Evolutionary conservation across 2,329 filamentous ascomycete species (phyloP), one percentile per base, ranked within the genome.

Genomic region (Triangularia verruculosa): DNA sequence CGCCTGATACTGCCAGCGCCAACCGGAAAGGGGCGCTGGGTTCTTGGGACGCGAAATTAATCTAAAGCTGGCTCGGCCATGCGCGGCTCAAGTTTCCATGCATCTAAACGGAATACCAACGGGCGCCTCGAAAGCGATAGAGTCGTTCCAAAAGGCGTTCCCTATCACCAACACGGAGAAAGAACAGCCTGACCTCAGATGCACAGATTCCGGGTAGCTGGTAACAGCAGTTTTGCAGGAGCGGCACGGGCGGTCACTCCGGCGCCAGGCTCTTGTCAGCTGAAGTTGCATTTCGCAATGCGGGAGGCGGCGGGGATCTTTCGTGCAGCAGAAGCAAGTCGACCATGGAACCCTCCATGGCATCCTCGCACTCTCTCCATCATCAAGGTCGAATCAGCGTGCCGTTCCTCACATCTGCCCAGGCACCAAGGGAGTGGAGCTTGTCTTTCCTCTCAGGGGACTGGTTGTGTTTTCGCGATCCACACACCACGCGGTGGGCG

Each of bases 221-320:
- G 27, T 15, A 60, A 8, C 47, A 17, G n/a, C n/a, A 20, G 3
- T 11, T 13, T 39, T 17, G 28, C 24, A 55, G 34, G 28, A 57
- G 53, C 28, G 59, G 59, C 59, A 52, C 52, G 30, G 59, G 25
- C 59, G 59, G 59, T 17, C 17, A 56, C 59, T 25, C 32, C 34
- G 52, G 39, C 39, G 39, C 39, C 39, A 47, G 30, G 22, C 30
- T 56, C 30, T 56, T 43, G 51, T 61, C 59, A 61, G 59, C 53
- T 51, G 30, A 39, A 39, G 59, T 61, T 55, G 22, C 59, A 61
- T 61, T 61, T 61, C 53, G 52, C 34, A 61, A 56, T 61, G 52
- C 59, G 28, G 52, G 52, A 61, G 59, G 34, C 32, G 30, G 28
- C 39, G 51, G 59, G 28, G 59, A 30, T 32, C 25, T 54, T 54